Evolutionary conservation across 192 early-diverging fungal genomes (phyloP).

Genomic region (Podila verticillata): DNA sequence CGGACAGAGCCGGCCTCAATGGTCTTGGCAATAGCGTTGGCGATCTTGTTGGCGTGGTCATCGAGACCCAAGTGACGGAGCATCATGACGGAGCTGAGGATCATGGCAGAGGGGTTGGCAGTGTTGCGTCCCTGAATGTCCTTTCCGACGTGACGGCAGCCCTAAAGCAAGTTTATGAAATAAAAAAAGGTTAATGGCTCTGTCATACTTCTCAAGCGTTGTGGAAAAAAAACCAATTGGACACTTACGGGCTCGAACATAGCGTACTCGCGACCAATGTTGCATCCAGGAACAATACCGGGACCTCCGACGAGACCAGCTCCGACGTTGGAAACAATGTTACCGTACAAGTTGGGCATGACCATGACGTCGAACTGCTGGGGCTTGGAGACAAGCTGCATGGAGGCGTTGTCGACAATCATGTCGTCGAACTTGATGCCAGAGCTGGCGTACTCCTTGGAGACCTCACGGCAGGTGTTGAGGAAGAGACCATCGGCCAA

Average conservation of each 20-base stretch:
- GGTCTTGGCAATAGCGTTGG: conserved; percentile 89
- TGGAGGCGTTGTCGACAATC: conserved; percentile 99
- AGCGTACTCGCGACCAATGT: conserved; percentile 97
- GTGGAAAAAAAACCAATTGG: background rate
- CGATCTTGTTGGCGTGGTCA: conserved; percentile 91
- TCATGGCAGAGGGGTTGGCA: conserved; percentile 95
- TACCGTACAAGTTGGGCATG: conserved; percentile 99
- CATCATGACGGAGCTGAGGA: conserved; percentile 95
- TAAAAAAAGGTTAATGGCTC: background rate
- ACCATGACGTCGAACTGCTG: conserved; percentile 99
- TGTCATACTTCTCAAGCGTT: background rate
- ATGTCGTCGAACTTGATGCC: conserved; percentile 97
- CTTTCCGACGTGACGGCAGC: conserved; percentile 98
- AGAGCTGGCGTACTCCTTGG: conserved; percentile 88
- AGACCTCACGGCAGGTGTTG: conserved; percentile 94
- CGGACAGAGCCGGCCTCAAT: conserved; percentile 77
- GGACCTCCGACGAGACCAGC: conserved; percentile 96
- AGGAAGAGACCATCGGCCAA: conserved; percentile 98
- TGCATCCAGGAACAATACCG: conserved; percentile 96
- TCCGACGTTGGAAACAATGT: conserved; percentile 98
- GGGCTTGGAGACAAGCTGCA: conserved; percentile 98
- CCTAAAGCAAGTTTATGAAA: conserved; percentile 39
- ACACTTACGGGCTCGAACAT: conserved; percentile 92
- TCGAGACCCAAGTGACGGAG: conserved; percentile 93
- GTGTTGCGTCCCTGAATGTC: conserved; percentile 95